Conservation (phyloP, 257 asterid species). For the Paulownia fortunei region DNA sequence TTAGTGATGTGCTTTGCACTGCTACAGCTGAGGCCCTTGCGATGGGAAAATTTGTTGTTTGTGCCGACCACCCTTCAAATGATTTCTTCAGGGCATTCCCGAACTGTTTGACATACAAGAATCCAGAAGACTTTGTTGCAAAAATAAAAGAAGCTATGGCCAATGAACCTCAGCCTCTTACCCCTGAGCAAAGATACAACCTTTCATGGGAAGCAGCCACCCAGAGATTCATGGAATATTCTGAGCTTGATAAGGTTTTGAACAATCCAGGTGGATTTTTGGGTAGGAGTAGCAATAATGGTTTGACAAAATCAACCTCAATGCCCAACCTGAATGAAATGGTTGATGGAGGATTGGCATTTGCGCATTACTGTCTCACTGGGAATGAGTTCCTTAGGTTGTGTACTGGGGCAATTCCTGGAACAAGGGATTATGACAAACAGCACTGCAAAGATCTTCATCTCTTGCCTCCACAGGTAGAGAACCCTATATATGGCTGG, state of each 20-base stretch:
- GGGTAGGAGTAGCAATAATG: conserved; percentile 36
- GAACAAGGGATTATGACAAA: conserved; percentile 72
- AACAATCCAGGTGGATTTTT: conserved; percentile 26
- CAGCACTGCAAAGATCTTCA: conserved; percentile 83
- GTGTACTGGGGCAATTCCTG: conserved; percentile 91
- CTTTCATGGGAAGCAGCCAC: conserved; percentile 99
- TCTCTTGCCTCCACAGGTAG: conserved; percentile 85
- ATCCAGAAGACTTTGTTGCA: conserved; percentile 87
- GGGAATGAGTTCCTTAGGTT: conserved; percentile 86
- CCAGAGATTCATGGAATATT: conserved; percentile 83
- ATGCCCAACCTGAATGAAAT: conserved; percentile 68
- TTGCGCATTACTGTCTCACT: conserved; percentile 85
- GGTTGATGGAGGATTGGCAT: conserved; percentile 91
- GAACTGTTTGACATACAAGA: conserved; percentile 85
- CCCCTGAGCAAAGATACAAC: conserved; percentile 75
- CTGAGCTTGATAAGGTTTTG: conserved; percentile 78
- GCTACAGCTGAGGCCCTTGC: conserved; percentile 99
- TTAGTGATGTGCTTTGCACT: conserved; percentile 98
- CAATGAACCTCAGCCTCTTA: conserved; percentile 84
- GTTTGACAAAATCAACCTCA: conserved; percentile 61
- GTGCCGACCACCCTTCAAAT: conserved; percentile 97
- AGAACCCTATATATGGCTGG: conserved; percentile 97
- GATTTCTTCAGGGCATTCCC: conserved; percentile 95
- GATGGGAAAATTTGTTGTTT: conserved; percentile 96
- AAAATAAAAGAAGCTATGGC: conserved; percentile 95